A percentile compares a stretch with the other conserved stretches of the same genome.
These are phyloP conservation scores for Globisporangium viniferum DNA, from an alignment of 352 stramenopile species.

Conservation along the genomic window DNA sequence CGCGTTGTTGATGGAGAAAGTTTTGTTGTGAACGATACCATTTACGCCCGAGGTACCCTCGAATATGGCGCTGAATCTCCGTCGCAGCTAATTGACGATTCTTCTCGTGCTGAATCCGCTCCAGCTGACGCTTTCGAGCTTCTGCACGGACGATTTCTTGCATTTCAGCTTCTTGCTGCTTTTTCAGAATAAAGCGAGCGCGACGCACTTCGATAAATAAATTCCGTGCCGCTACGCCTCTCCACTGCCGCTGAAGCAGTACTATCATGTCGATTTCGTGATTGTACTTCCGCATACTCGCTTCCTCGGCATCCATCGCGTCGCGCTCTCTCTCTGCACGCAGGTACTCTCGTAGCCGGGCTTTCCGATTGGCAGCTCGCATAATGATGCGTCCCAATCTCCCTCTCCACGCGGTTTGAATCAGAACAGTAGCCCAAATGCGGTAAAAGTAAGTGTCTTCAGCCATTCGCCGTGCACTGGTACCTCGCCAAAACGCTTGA, in stretches of 20 bases:
- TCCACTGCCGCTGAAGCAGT: conserved; percentile 66
- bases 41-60: conserved; percentile 49
- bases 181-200: conserved; percentile 49
- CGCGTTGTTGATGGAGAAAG: conserved; percentile 44
- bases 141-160: conserved; percentile 63
- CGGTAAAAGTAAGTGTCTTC: conserved; percentile 63
- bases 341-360: conserved; percentile 63
- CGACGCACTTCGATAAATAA: conserved; percentile 62
- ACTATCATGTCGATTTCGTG: conserved; percentile 56
- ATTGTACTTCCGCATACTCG: conserved; percentile 37
- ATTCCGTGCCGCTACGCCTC: conserved; percentile 58
- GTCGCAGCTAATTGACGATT: conserved; percentile 45
- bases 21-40: conserved; percentile 60
- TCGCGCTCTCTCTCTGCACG: conserved; percentile 64
- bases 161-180: conserved; percentile 64
- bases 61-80: conserved; percentile 69
- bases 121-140: conserved; percentile 42
- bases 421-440: conserved; percentile 64
- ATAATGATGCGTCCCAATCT: conserved; percentile 51
- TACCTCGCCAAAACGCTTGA: conserved; percentile 69
- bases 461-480: conserved; percentile 29
- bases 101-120: conserved; percentile 47
- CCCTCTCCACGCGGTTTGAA: conserved; percentile 69
- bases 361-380: conserved; percentile 47
- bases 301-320: conserved; percentile 47